A percentile compares a stretch with the other conserved stretches of the same genome.
These are phyloP conservation scores for Eustoma russellianum DNA, from an alignment of 257 asterid species.

Conservation along the genomic window DNA sequence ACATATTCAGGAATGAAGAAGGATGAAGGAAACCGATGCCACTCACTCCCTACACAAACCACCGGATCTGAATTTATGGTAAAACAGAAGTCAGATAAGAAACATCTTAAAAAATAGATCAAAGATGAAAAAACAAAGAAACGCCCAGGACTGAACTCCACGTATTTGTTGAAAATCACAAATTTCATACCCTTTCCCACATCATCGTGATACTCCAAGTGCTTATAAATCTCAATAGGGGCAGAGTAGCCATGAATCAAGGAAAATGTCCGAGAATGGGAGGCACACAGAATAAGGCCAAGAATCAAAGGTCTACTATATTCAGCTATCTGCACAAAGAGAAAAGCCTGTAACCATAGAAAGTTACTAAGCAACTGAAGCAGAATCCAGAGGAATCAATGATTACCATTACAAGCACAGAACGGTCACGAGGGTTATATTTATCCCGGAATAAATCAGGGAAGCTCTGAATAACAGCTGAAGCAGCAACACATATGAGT, in stretches of 20 bases:
- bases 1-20: conserved; percentile 80
- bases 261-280: conserved; percentile 90
- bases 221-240: conserved; percentile 92
- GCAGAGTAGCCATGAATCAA: conserved; percentile 91
- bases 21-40: conserved; percentile 97
- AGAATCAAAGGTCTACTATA: conserved; percentile 68
- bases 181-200: conserved; percentile 53
- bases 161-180: too few species aligned
- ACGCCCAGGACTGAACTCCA: too few species aligned
- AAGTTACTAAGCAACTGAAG: conserved; percentile 8
- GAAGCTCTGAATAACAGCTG: conserved; percentile 91
- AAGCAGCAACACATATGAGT: conserved; percentile 95
- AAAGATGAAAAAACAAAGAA: background rate
- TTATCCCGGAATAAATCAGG: conserved; percentile 83
- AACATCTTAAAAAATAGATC: background rate
- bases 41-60: conserved; percentile 90
- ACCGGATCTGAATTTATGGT: conserved; percentile 43
- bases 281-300: conserved; percentile 82
- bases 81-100: conserved; percentile 1
- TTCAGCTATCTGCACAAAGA: conserved; percentile 64
- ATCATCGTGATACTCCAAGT: conserved; percentile 86
- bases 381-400: conserved; percentile 4
- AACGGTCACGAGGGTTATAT: conserved; percentile 42
- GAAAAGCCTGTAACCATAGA: conserved; percentile 19
- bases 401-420: conserved; percentile 57